phyloP scores from a whole-genome alignment of 257 asterid genomes.

The Solanum pimpinellifolium region DNA sequence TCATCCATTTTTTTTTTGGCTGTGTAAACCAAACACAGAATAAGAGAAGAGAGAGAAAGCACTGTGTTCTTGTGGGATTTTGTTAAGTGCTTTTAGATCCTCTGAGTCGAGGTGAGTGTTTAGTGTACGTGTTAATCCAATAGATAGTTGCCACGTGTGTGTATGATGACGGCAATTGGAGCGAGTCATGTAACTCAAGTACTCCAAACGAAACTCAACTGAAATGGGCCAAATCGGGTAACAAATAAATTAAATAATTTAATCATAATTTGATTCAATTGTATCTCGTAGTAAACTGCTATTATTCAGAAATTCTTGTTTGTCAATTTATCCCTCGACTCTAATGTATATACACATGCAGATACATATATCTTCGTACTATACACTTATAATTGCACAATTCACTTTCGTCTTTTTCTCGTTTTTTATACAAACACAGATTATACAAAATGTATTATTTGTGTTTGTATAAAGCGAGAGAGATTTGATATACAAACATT shows the following conservation, averaged over 20 bases:
- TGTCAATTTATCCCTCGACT: too few relatives aligned
- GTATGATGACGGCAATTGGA: not conserved
- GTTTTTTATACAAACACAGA: too few relatives aligned
- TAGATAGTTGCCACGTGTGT: not conserved
- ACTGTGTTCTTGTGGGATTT: not conserved
- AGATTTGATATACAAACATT: too few relatives aligned
- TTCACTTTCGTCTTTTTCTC: too few relatives aligned
- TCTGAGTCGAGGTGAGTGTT: not conserved
- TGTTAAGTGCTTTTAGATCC: not conserved
- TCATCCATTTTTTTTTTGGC: not conserved
- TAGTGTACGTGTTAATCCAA: not conserved
- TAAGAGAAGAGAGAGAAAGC: not conserved
- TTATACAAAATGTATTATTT: too few relatives aligned
- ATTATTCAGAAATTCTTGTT: too few relatives aligned
- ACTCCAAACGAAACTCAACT: not conserved
- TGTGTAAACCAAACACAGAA: not conserved
- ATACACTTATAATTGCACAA: too few relatives aligned
- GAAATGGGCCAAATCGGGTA: not conserved
- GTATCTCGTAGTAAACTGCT: rapidly evolving
- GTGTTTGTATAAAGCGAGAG: too few relatives aligned
- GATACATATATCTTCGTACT: too few relatives aligned
- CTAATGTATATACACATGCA: too few relatives aligned
- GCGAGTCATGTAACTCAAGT: not conserved
- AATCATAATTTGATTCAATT: too few relatives aligned
- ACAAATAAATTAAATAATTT: not conserved